Evolutionary conservation across 2,329 filamentous ascomycete species (phyloP).

Genomic region (Colletotrichum orbiculare): DNA sequence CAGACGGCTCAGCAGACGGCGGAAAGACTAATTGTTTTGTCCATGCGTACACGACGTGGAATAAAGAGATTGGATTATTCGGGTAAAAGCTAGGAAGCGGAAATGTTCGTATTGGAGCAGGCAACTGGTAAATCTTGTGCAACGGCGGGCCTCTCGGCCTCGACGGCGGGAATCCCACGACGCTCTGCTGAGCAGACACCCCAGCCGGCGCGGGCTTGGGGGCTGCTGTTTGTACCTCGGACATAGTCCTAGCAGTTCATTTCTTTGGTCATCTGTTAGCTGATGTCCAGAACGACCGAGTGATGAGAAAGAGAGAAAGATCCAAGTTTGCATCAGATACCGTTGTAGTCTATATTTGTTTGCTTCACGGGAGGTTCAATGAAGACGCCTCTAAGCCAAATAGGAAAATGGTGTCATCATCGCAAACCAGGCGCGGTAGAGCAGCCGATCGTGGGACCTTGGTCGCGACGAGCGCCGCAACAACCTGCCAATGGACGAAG

Average conservation of each 20-base stretch:
- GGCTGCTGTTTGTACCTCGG: conserved; percentile 47
- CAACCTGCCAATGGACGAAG: conserved; percentile 19
- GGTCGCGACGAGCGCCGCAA: conserved; percentile 5
- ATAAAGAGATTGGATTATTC: conserved; percentile 88
- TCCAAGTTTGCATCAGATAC: conserved; percentile 78
- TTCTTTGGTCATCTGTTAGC: conserved; percentile 47
- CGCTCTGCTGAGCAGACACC: conserved; percentile 35
- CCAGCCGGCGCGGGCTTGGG: conserved; percentile 24
- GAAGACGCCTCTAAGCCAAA: conserved; percentile 70
- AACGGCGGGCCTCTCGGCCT: conserved; percentile 56
- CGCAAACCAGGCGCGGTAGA: conserved; percentile 42
- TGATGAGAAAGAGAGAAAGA: conserved; percentile 28
- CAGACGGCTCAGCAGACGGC: conserved; percentile 71
- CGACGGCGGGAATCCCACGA: conserved; percentile 39
- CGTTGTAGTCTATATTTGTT: conserved; percentile 92
- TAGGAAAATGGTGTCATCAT: conserved; percentile 70
- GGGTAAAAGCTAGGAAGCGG: conserved; percentile 90
- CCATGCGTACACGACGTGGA: conserved; percentile 84
- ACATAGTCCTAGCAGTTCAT: conserved; percentile 59
- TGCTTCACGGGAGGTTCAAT: conserved; percentile 69
- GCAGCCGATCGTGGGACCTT: conserved; percentile 12
- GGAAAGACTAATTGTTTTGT: conserved; percentile 77
- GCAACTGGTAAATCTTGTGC: conserved; percentile 82
- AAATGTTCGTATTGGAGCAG: conserved; percentile 82
- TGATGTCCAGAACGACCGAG: neutral